These are phyloP conservation scores for Mycena latifolia DNA, from an alignment of 768 basidiomycete genomes.

Conservation along the genomic window DNA sequence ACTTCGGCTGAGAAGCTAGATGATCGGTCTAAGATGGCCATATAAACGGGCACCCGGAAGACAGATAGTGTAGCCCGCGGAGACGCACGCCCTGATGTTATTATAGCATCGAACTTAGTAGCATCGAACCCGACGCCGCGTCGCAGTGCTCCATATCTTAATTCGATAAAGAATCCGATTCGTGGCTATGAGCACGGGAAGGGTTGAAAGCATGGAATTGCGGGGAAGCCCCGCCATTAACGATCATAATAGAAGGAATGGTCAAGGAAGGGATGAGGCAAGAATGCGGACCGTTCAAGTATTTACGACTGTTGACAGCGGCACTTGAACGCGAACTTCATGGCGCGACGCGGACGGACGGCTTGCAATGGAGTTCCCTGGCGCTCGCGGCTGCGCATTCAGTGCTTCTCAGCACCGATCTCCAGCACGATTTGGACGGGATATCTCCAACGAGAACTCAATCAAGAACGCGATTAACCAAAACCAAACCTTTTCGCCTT, in stretches of 20 bases:
- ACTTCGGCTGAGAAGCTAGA: conserved; percentile 33
- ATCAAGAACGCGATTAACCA: conserved; percentile 26
- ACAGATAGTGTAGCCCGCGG: conserved; percentile 27
- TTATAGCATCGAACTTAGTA: background rate
- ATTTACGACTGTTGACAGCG: background rate
- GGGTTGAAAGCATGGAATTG: no score
- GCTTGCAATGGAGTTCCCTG: conserved; percentile 9
- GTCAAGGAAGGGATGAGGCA: background rate
- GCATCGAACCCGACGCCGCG: no score
- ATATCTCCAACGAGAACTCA: background rate
- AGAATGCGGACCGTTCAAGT: background rate
- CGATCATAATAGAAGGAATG: no score
- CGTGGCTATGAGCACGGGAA: no score
- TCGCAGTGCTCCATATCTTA: no score
- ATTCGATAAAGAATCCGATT: no score
- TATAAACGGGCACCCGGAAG: conserved; percentile 27
- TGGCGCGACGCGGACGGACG: background rate
- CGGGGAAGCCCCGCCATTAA: no score
- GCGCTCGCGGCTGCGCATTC: conserved; percentile 1
- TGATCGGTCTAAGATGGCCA: conserved; percentile 31
- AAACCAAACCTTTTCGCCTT: conserved; percentile 24
- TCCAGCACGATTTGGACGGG: conserved; percentile 23
- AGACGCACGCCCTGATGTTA: conserved; percentile 20
- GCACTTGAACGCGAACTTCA: background rate
- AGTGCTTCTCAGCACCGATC: background rate